phyloP scores from a whole-genome alignment of 495 filamentous ascomycete genomes.

The Evernia prunastri region DNA sequence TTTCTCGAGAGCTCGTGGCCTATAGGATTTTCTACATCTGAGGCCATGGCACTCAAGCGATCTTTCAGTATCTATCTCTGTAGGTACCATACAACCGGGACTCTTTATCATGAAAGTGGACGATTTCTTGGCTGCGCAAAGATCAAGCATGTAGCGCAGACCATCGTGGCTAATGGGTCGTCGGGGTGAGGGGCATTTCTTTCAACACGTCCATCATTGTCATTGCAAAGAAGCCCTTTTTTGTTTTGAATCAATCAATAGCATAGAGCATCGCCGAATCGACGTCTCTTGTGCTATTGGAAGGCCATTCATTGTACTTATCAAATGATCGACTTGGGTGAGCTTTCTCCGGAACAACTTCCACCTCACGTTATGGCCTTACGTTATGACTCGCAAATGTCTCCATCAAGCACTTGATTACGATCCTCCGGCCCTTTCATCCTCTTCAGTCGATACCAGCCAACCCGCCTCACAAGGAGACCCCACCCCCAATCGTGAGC shows the following conservation, averaged over 20 bases:
- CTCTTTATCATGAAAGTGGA: neutral
- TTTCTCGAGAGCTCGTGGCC: no score
- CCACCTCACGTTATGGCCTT: no score
- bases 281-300: neutral
- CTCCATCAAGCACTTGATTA: neutral
- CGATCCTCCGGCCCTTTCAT: neutral
- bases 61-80: neutral
- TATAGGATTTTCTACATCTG: no score
- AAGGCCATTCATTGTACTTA: neutral
- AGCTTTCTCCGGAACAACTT: neutral
- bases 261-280: neutral
- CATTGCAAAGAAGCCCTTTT: neutral
- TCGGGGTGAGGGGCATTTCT: neutral
- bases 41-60: no score
- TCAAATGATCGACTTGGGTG: neutral
- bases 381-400: neutral
- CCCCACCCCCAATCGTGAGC: constrained; percentile 14
- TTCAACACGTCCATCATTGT: neutral
- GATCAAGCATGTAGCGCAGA: neutral
- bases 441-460: neutral
- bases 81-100: neutral
- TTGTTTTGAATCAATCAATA: neutral
- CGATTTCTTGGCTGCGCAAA: neutral
- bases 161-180: neutral
- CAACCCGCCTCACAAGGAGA: neutral